Evolutionary conservation across 2,329 filamentous ascomycete genomes (phyloP), one percentile per base, ranked within the genome.

Genomic region (Cladophialophora exuberans): DNA sequence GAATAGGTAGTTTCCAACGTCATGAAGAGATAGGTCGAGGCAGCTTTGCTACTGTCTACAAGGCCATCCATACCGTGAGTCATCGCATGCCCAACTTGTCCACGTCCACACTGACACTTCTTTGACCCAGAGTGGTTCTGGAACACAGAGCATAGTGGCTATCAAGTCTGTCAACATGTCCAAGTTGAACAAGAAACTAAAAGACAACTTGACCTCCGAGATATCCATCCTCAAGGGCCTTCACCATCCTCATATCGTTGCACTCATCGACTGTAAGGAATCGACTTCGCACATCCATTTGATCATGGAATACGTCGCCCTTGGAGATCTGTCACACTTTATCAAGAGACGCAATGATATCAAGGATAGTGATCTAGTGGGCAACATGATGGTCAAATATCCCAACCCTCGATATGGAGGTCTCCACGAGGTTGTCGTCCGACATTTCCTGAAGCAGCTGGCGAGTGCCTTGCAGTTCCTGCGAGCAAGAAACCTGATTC

Each of bases 261-360:
- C 91, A 64, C 86, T 99, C 43, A 92, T 97, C 77, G 90, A 96
- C 74, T 97, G 92, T 76, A 83, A 93, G 71, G 92, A 97, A 72
- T 88, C 90, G 0, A 78, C 84, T 3, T 86, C 87, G 18, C 89
- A 96, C 68, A 97, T 97, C 74, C 94, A 99, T 74, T 83, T 99
- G 55, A 87, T 97, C 61, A 99, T 97, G 93, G 94, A 99, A 76
- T 97, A 95, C 74, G 97, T 94, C 75, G 90, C 96, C 69, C 82
- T 99, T 35, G 93, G 94, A 18, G 94, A 99, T 69, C 76, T 99
- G 55, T 96, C 94, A 9, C 81, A 93, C 50, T 97, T 99, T 73
- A 97, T 99, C 76, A 96, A 94, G 80, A 95, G 94, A 75, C 84
- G 93, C 57, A 86, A 93, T 57, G 89, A 86, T 68, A 83, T 97